Percentiles rank a stretch among this genome's conserved stretches.
Evolutionary conservation across 371 early-diverging fungal genomes (phyloP).

Genomic region (Apophysomyces variabilis): DNA sequence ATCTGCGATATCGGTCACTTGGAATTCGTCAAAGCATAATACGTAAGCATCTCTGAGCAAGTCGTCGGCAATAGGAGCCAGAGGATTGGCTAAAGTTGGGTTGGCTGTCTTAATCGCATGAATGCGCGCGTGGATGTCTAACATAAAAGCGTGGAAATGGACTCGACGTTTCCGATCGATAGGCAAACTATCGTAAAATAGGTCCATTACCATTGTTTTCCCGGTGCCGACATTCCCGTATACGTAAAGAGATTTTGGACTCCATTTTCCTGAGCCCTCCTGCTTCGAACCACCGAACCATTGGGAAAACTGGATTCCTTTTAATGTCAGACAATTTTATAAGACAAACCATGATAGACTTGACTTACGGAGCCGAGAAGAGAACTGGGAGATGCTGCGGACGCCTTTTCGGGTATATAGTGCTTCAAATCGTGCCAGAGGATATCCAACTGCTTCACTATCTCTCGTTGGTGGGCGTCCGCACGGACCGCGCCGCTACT

Average conservation of each 20-base stretch:
- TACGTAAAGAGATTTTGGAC: constrained; percentile 74
- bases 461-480: constrained; percentile 30
- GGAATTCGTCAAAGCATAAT: constrained; percentile 96
- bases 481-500: constrained; percentile 18
- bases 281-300: constrained; percentile 12
- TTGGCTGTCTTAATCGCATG: constrained; percentile 71
- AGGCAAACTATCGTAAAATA: constrained; percentile 81
- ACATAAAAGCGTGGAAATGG: constrained; percentile 96
- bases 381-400: not conserved
- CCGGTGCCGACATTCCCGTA: constrained; percentile 90
- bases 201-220: constrained; percentile 97
- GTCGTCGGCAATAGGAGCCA: constrained; percentile 83
- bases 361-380: not conserved
- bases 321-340: not conserved
- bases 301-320: constrained; percentile 7
- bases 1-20: constrained; percentile 96
- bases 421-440: constrained; percentile 30
- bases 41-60: constrained; percentile 81
- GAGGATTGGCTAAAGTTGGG: constrained; percentile 64
- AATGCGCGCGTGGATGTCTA: constrained; percentile 86
- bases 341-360: constrained; percentile 1
- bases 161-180: constrained; percentile 81
- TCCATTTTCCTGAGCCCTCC: constrained; percentile 6
- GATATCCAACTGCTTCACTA: constrained; percentile 26
- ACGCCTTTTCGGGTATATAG: constrained; percentile 17